phyloP scores from a whole-genome alignment of 495 filamentous ascomycete genomes.

The Aspergillus haitiensis region DNA sequence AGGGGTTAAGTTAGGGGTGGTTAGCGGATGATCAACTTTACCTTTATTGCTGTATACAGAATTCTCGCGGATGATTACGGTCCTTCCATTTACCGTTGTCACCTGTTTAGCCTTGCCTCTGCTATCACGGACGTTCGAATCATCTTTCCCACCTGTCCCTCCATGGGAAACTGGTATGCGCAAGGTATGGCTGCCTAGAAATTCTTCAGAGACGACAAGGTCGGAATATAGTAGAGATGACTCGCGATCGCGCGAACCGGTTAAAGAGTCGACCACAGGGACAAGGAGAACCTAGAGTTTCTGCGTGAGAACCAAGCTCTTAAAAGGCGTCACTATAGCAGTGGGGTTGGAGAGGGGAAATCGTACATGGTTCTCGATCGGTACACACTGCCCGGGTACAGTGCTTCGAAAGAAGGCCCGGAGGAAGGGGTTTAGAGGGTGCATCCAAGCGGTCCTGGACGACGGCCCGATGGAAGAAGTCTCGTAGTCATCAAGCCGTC shows the following conservation, averaged over 20 bases:
- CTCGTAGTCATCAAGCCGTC: constrained; percentile 48
- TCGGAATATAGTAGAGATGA: constrained; percentile 75
- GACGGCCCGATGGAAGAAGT: constrained; percentile 43
- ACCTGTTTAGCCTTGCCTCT: constrained; percentile 92
- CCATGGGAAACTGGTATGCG: constrained; percentile 67
- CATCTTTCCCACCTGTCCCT: constrained; percentile 60
- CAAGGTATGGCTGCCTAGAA: constrained; percentile 94
- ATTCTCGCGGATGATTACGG: constrained; percentile 90
- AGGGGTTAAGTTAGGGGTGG: not conserved
- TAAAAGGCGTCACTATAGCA: constrained; percentile 1
- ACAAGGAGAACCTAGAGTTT: constrained; percentile 76
- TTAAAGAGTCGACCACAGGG: constrained; percentile 86
- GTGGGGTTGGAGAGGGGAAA: constrained; percentile 12
- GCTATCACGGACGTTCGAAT: constrained; percentile 78
- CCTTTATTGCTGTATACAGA: constrained; percentile 96
- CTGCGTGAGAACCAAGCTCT: constrained; percentile 19
- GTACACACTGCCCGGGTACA: constrained; percentile 88
- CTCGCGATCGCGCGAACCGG: constrained; percentile 86
- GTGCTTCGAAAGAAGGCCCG: constrained; percentile 97
- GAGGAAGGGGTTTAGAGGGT: constrained; percentile 98
- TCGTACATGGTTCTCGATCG: constrained; percentile 82
- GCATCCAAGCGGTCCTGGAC: constrained; percentile 77
- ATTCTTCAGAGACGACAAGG: constrained; percentile 84
- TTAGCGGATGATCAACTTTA: constrained; percentile 34
- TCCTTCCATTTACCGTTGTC: constrained; percentile 87